phyloP scores from a whole-genome alignment of 2,329 filamentous ascomycete genomes.

The Sporothrix mexicana region DNA sequence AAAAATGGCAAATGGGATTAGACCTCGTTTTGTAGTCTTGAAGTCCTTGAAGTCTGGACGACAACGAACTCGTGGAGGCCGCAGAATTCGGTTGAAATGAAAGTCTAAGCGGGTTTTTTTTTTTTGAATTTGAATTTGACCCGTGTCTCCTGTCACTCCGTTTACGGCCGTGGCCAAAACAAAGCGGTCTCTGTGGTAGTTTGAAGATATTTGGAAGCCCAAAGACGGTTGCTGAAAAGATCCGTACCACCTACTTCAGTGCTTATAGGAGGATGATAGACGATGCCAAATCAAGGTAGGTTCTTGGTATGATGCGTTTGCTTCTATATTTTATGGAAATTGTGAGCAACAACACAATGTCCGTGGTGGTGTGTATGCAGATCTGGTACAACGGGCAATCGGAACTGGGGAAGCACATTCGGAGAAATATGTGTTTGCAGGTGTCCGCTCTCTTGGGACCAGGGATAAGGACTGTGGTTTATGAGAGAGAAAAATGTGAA shows the following conservation, averaged over 20 bases:
- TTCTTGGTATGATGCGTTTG: not conserved
- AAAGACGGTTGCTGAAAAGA: not conserved
- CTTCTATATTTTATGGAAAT: not conserved
- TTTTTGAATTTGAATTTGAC: not conserved
- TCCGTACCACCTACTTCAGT: not conserved
- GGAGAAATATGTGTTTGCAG: constrained; percentile 16
- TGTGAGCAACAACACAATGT: not conserved
- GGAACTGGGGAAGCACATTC: constrained; percentile 25
- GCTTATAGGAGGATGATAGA: not conserved
- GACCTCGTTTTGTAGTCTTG: constrained; percentile 3
- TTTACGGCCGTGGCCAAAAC: not conserved
- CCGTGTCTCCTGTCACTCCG: not conserved
- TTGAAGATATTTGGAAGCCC: not conserved
- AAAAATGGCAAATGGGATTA: not conserved
- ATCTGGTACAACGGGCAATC: not conserved
- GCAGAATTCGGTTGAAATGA: not conserved
- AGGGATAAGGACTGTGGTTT: not conserved
- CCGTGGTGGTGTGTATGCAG: constrained; percentile 6
- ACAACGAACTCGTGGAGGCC: not conserved
- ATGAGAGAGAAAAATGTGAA: not conserved
- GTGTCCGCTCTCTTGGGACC: constrained; percentile 22
- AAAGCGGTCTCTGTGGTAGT: not conserved
- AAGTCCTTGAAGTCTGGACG: not conserved
- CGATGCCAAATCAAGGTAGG: not conserved
- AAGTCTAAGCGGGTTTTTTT: not conserved